Percentiles rank a stretch among this genome's conserved stretches.
phyloP scores from a whole-genome alignment of 2,329 filamentous ascomycete genomes.

The Lecanicillium sp. region DNA sequence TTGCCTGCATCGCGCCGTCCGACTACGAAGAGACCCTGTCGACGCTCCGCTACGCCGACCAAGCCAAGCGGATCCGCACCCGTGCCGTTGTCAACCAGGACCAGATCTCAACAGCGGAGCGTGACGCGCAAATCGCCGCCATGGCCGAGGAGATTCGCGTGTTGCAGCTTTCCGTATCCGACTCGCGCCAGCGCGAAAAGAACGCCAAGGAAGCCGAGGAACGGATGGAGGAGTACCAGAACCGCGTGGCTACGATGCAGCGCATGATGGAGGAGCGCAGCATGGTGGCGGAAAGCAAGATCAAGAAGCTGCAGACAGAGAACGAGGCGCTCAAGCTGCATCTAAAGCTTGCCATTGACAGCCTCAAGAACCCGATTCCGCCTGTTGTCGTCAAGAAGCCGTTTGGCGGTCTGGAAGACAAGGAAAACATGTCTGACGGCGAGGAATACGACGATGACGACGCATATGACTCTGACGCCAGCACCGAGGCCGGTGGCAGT shows the following conservation, averaged over 20 bases:
- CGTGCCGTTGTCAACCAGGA: slow-evolving; percentile 94
- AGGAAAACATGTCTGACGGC: slow-evolving; percentile 28
- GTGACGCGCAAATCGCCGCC: slow-evolving; percentile 85
- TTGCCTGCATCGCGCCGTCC: slow-evolving; percentile 88
- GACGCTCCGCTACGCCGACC: slow-evolving; percentile 92
- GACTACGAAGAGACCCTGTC: slow-evolving; percentile 97
- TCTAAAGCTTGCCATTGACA: slow-evolving; percentile 76
- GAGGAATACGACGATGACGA: slow-evolving; percentile 59
- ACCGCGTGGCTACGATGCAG: slow-evolving; percentile 82
- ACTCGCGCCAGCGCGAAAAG: slow-evolving; percentile 61
- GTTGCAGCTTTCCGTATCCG: slow-evolving; percentile 68
- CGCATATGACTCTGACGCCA: slow-evolving; percentile 38
- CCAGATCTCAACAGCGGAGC: slow-evolving; percentile 81
- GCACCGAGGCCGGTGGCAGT: slow-evolving; percentile 36
- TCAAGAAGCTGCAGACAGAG: slow-evolving; percentile 79
- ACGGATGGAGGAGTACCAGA: slow-evolving; percentile 89
- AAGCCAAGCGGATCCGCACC: slow-evolving; percentile 94
- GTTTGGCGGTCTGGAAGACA: slow-evolving; percentile 12
- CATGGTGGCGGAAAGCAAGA: slow-evolving; percentile 88
- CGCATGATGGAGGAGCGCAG: slow-evolving; percentile 91
- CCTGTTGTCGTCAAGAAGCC: slow-evolving; percentile 32
- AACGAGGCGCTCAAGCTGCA: slow-evolving; percentile 86
- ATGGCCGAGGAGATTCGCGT: slow-evolving; percentile 93
- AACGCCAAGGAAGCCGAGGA: slow-evolving; percentile 73
- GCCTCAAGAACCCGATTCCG: slow-evolving; percentile 87